Evolutionary conservation across 129 eudicot genomes (phyloP), one percentile per base, ranked within the genome.

Genomic region (Chrysanthemum seticuspe): DNA sequence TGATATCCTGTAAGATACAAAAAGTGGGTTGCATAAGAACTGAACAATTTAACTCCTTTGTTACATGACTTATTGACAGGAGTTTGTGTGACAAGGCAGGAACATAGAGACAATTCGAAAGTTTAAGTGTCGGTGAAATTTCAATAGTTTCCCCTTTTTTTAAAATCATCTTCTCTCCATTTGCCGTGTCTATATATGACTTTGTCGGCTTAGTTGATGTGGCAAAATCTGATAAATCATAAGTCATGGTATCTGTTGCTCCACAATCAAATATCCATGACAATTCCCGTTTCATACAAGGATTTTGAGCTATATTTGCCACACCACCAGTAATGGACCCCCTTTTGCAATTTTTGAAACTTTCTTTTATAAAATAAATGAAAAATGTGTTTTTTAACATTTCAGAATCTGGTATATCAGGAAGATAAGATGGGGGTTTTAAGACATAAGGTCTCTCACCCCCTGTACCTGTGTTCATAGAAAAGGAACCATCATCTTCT

Each of bases 291-390:
- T 52, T 52, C 15, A 11, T 52, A 52, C 16, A 13, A 11, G 57
- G 57, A 52, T 52, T 52, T 52, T 52, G 57, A n/a, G 57, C 57
- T 13, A 52, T 52, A 52, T 52, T 52, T 52, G 57, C 57, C 57
- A 52, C 57, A 52, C 57, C 57, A 52, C 57, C 15, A 52, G 13
- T 52, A 52, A n/a, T 52, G 13, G 57, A 52, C 16, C 57, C 57
- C 57, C 15, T 52, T 52, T 52, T 52, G 57, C 57, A 52, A 52
- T 52, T 52, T 10, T 52, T 52, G 16, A 52, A 52, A 13, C 57
- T 52, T 52, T 52, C 57, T 52, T 52, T 52, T 52, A 52, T 52
- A 52, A 52, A 52, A 52, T 52, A n/a, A 52, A 52, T 52, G 15
- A 52, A 52, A n/a, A 16, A 52, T 11, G 57, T 34, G 44, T 34